Evolutionary conservation across 768 basidiomycete genomes (phyloP), one percentile per base, ranked within the genome.

Genomic region (Mrakia gelida): DNA sequence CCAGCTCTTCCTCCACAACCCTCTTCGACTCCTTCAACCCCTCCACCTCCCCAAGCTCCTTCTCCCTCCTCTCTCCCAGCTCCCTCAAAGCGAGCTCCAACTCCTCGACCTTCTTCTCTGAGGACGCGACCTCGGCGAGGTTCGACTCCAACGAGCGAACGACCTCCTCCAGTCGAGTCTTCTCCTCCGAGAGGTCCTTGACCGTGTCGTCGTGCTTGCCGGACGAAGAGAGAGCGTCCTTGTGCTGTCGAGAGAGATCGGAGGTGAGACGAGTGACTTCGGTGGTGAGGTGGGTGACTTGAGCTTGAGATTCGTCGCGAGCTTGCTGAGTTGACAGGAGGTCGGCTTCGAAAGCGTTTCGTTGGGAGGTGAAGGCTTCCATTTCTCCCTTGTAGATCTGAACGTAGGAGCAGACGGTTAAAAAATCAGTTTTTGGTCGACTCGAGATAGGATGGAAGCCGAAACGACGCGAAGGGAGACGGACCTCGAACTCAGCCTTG

Each of bases 301-400:
- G 18, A 23, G 45, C 15, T 13, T 43, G n/a, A 23, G 52, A 59
- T 16, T 18, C 54, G 26, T 73, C 72, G 3, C 72, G 72, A 1
- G 56, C 56, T 34, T 34, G 32, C n/a, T 59, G 72, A 11, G 56
- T n/a, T 3, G 72, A 54, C 23, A 28, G 16, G 49, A 75, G 74
- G 15, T 75, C 74, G 61, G 62, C 61, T 63, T 75, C 74, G 38
- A 75, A 75, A 10, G 74, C 74, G 52, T 67, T 54, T 43, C 74
- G 74, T 28, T 75, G 74, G 15, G 74, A 43, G 28, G 74, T 65
- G 74, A 75, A 75, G 13, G 74, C 74, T 49, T 75, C 74, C 74
- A 75, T 75, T 26, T 75, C 74, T 23, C 61, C 74, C 30, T 43
- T 49, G 41, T 75, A 75, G 43, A 75, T 75, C 74, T 73, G 30